Percentiles rank a stretch among this genome's conserved stretches.
These are phyloP conservation scores for Zychaea mexicana DNA, from an alignment of 371 early-diverging fungal genomes.

Conservation along the genomic window DNA sequence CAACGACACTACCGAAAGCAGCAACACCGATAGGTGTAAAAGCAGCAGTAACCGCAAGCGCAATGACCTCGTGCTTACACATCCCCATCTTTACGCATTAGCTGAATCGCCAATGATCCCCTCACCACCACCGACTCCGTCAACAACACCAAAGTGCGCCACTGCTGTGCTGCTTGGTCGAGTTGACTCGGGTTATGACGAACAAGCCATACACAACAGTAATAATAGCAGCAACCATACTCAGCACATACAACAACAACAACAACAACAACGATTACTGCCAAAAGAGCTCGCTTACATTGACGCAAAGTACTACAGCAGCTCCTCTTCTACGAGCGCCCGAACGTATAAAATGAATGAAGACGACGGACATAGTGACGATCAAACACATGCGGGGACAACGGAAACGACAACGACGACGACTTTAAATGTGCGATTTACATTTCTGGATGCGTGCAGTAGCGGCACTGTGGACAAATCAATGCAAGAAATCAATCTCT, in stretches of 20 bases:
- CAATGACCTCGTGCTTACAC: slow-evolving; percentile 1
- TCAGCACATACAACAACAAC: not conserved
- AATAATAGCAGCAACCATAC: not conserved
- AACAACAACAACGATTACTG: slow-evolving; percentile 4
- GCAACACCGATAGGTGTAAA: no score
- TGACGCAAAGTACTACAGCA: slow-evolving; percentile 39
- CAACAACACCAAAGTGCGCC: not conserved
- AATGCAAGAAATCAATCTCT: slow-evolving; percentile 22
- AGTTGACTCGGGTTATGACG: slow-evolving; percentile 20
- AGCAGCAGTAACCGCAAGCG: not conserved
- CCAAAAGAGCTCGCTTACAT: slow-evolving; percentile 39
- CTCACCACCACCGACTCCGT: slow-evolving; percentile 2
- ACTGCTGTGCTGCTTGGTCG: slow-evolving; percentile 6
- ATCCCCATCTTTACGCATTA: slow-evolving; percentile 17
- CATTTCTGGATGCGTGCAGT: slow-evolving; percentile 9
- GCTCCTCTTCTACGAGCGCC: not conserved
- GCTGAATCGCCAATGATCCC: not conserved
- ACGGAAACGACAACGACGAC: not conserved
- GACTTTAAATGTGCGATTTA: slow-evolving; percentile 1
- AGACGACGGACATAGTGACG: not conserved
- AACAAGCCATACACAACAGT: not conserved
- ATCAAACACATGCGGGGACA: not conserved
- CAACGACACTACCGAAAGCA: not conserved
- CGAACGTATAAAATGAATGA: not conserved
- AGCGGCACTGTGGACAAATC: slow-evolving; percentile 5